Evolutionary conservation across 2,329 filamentous ascomycete genomes (phyloP).

Genomic region (Diaporthe capsici): DNA sequence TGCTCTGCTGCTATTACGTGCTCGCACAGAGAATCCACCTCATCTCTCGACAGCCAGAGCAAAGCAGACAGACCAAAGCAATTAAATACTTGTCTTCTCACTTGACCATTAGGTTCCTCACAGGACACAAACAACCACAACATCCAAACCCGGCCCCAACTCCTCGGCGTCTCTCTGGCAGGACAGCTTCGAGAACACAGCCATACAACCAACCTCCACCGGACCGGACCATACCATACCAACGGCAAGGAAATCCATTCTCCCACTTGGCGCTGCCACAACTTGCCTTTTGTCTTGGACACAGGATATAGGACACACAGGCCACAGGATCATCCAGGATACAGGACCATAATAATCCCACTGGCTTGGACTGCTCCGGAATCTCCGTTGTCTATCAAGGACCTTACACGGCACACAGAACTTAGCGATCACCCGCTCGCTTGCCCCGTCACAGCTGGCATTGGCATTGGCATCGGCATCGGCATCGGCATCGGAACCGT

Average conservation of each 20-base stretch:
- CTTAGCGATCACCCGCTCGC: neutral
- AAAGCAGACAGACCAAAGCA: neutral
- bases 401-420: conserved; percentile 3
- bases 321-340: neutral
- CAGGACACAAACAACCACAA: neutral
- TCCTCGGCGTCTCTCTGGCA: conserved; percentile 14
- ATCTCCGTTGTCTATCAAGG: conserved; percentile 15
- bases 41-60: conserved; percentile 22
- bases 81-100: neutral
- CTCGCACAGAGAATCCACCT: conserved; percentile 19
- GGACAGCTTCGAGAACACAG: neutral
- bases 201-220: neutral
- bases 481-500: conserved; percentile 26
- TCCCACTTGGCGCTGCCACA: neutral
- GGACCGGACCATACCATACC: neutral
- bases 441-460: conserved; percentile 22
- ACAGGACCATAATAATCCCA: conserved; percentile 7
- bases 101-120: neutral
- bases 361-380: conserved; percentile 5
- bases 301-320: neutral
- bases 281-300: conserved; percentile 5
- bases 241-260: too few relatives aligned
- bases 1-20: conserved; percentile 33
- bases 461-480: conserved; percentile 19
- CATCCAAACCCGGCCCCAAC: neutral